Percentiles rank a stretch among this genome's conserved stretches.
These are phyloP conservation scores for Alternaria sp. DNA, from an alignment of 2,329 filamentous ascomycete genomes.

Conservation along the genomic window DNA sequence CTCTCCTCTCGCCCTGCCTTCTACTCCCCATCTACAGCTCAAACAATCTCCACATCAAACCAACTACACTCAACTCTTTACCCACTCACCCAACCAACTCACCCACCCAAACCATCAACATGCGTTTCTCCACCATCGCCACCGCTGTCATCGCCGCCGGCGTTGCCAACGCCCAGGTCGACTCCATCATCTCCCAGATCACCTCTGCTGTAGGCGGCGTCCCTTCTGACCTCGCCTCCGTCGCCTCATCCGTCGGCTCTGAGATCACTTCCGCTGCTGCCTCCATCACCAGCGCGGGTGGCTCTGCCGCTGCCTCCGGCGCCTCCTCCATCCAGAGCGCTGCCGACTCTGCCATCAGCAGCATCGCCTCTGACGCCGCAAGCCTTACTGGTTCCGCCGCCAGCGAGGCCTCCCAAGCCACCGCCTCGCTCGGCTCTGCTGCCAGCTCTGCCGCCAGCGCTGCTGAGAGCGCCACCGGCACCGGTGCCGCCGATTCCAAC, in stretches of 20 bases:
- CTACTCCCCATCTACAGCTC: slow-evolving; percentile 8
- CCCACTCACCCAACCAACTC: not conserved
- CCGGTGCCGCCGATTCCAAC: slow-evolving; percentile 29
- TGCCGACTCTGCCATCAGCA: slow-evolving; percentile 21
- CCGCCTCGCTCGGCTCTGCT: not conserved
- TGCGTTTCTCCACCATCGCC: slow-evolving; percentile 47
- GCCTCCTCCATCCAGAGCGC: slow-evolving; percentile 21
- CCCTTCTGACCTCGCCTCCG: slow-evolving; percentile 17
- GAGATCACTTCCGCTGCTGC: slow-evolving; percentile 13
- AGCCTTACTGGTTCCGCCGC: not conserved
- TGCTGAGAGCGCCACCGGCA: slow-evolving; percentile 15
- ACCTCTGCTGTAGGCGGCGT: slow-evolving; percentile 21
- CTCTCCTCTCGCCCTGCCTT: slow-evolving; percentile 18
- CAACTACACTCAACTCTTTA: slow-evolving; percentile 10
- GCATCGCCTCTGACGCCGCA: not conserved
- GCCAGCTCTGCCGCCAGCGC: slow-evolving; percentile 14
- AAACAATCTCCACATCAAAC: slow-evolving; percentile 19
- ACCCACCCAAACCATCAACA: slow-evolving; percentile 27
- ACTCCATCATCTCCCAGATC: slow-evolving; percentile 26
- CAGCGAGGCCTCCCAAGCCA: not conserved
- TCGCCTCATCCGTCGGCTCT: slow-evolving; percentile 18
- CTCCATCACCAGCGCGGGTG: slow-evolving; percentile 12
- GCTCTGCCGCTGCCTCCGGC: slow-evolving; percentile 11
- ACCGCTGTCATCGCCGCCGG: slow-evolving; percentile 36
- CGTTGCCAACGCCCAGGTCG: slow-evolving; percentile 38